phyloP scores from a whole-genome alignment of 1,284 basidiomycete genomes.

The Thelephora terrestris region DNA sequence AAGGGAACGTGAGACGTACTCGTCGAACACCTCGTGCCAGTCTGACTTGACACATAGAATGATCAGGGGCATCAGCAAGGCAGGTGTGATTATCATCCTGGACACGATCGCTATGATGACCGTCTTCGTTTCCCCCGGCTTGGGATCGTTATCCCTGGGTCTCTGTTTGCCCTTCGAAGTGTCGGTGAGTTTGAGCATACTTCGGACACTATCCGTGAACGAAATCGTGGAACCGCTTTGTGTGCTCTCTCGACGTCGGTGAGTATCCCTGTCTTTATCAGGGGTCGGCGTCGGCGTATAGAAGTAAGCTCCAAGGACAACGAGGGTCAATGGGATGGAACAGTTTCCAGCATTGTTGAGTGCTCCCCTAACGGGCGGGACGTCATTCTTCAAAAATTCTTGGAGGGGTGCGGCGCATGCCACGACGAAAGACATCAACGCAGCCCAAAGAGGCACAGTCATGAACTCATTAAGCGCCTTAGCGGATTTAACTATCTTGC shows the following conservation, averaged over 20 bases:
- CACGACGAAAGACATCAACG: slow-evolving; percentile 70
- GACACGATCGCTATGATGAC: slow-evolving; percentile 70
- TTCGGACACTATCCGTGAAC: slow-evolving; percentile 30
- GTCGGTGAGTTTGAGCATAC: slow-evolving; percentile 26
- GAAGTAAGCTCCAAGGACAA: slow-evolving; percentile 93
- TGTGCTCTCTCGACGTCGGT: slow-evolving; percentile 10
- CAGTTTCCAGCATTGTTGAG: slow-evolving; percentile 68
- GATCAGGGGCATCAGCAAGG: slow-evolving; percentile 68
- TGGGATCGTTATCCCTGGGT: slow-evolving; percentile 12
- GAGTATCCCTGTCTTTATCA: slow-evolving; percentile 13
- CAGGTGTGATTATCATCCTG: slow-evolving; percentile 81
- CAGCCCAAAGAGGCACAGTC: slow-evolving; percentile 81
- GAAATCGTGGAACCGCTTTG: slow-evolving; percentile 23
- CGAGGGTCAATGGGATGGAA: slow-evolving; percentile 81
- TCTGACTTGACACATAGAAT: slow-evolving; percentile 52
- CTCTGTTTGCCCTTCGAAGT: slow-evolving; percentile 8
- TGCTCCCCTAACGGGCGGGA: slow-evolving; percentile 65
- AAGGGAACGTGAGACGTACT: slow-evolving; percentile 39
- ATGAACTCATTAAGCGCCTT: slow-evolving; percentile 63
- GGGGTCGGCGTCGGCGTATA: slow-evolving; percentile 30
- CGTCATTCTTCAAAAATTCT: slow-evolving; percentile 47
- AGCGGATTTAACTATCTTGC: slow-evolving; percentile 24
- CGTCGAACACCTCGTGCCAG: slow-evolving; percentile 57
- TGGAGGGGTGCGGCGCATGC: slow-evolving; percentile 75
- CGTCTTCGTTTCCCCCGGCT: slow-evolving; percentile 70